Conservation (phyloP, 2,329 filamentous ascomycete genomes). For the Colletotrichum neosansevieriae region DNA sequence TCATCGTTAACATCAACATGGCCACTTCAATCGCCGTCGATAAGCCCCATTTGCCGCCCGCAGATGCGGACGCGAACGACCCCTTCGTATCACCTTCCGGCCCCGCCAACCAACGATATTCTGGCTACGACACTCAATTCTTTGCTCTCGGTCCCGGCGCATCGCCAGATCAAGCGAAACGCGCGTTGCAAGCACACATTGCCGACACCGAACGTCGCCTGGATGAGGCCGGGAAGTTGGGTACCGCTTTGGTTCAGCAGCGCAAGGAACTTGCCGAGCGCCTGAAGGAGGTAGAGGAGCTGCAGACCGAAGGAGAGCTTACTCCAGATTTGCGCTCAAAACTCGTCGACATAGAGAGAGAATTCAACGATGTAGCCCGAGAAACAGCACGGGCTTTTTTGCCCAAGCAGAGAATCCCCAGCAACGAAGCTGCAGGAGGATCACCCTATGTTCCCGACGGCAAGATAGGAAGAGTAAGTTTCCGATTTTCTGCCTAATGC, state of each 20-base stretch:
- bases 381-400: constrained; percentile 92
- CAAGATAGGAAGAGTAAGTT: constrained; percentile 65
- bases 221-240: constrained; percentile 90
- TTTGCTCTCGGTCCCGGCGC: constrained; percentile 81
- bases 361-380: constrained; percentile 93
- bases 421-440: constrained; percentile 68
- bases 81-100: constrained; percentile 68
- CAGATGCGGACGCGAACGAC: constrained; percentile 58
- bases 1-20: constrained; percentile 50
- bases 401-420: constrained; percentile 83
- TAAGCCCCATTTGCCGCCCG: constrained; percentile 55
- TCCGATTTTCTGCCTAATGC: constrained; percentile 3
- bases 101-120: constrained; percentile 75
- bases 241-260: constrained; percentile 88
- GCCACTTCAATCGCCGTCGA: constrained; percentile 58
- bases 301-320: constrained; percentile 81
- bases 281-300: constrained; percentile 84
- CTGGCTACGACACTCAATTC: constrained; percentile 83
- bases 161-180: constrained; percentile 88
- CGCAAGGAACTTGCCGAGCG: constrained; percentile 85
- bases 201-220: constrained; percentile 92
- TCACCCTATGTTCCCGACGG: constrained; percentile 67
- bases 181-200: constrained; percentile 90
- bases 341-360: constrained; percentile 88
- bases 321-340: constrained; percentile 85